These are phyloP conservation scores for Neurospora cerealis DNA, from an alignment of 495 filamentous ascomycete species.

Conservation along the genomic window DNA sequence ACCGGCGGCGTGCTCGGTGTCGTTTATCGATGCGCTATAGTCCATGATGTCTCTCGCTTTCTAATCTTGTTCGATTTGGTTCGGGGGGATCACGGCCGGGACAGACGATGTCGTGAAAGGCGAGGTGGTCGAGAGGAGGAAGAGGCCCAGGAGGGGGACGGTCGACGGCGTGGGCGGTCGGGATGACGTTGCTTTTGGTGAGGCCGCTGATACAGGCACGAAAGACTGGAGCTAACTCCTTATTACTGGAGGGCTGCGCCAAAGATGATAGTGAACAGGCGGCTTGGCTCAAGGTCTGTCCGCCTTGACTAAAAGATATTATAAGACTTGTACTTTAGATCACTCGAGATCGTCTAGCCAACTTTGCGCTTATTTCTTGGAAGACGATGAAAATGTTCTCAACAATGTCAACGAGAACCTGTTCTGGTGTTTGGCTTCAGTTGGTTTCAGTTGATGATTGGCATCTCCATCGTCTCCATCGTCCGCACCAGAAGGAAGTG, in stretches of 20 bases:
- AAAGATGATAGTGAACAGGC: background rate
- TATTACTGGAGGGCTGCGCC: background rate
- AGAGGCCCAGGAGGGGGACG: background rate
- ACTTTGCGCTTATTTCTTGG: background rate
- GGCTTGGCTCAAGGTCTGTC: background rate
- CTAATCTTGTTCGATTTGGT: background rate
- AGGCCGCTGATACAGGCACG: background rate
- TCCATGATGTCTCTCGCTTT: slow-evolving; percentile 49
- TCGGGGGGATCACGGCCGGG: background rate
- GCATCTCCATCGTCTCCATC: background rate
- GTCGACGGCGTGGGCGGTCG: background rate
- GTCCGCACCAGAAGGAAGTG: background rate
- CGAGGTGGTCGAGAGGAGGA: background rate
- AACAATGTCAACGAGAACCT: background rate
- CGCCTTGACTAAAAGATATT: background rate
- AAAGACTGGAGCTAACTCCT: background rate
- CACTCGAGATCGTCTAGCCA: background rate
- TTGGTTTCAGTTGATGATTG: background rate
- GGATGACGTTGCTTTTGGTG: background rate
- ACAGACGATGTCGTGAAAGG: background rate
- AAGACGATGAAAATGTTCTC: background rate
- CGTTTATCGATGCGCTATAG: slow-evolving; percentile 67
- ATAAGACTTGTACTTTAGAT: background rate
- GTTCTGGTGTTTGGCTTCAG: background rate
- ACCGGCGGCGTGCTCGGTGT: slow-evolving; percentile 60